These are phyloP conservation scores for Craterostigma plantagineum DNA, from an alignment of 257 asterid species.

Conservation along the genomic window DNA sequence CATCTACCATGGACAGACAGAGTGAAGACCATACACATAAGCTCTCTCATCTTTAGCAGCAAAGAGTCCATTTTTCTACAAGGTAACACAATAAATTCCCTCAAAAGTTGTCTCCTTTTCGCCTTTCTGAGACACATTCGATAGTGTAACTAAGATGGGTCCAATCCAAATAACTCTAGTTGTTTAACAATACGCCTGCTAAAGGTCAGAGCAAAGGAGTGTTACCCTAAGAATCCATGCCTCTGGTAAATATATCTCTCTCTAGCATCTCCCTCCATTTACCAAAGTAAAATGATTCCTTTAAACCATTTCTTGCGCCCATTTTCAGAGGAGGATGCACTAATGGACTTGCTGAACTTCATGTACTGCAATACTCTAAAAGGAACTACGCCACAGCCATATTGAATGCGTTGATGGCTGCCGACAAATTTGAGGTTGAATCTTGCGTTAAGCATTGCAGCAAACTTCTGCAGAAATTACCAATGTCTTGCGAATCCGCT, in stretches of 20 bases:
- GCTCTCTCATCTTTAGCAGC: conserved; percentile 90
- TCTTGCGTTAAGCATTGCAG: conserved; percentile 90
- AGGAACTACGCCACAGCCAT: conserved; percentile 37
- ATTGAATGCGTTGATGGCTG: conserved; percentile 75
- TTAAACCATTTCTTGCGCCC: background rate
- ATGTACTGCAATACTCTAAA: conserved; percentile 59
- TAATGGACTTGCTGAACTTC: conserved; percentile 70
- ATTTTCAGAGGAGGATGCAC: conserved; percentile 85
- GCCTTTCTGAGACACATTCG: no score
- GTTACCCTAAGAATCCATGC: conserved; percentile 4
- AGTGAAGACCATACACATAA: conserved; percentile 63
- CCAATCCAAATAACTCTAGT: conserved; percentile 12
- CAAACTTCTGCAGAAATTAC: conserved; percentile 30
- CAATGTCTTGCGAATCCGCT: conserved; percentile 86
- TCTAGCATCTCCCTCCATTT: no score
- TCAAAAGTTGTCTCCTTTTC: no score
- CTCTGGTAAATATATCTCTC: conserved; percentile 2
- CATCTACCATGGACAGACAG: conserved; percentile 44
- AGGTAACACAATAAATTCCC: conserved; percentile 34
- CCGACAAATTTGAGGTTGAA: conserved; percentile 74
- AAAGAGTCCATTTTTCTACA: conserved; percentile 74
- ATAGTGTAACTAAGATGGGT: no score
- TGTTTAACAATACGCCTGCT: conserved; percentile 47
- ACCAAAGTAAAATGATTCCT: no score
- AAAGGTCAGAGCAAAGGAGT: background rate